Evolutionary conservation across 1,139 yeast species (phyloP).

Genomic region (Taiozyma onychis): DNA sequence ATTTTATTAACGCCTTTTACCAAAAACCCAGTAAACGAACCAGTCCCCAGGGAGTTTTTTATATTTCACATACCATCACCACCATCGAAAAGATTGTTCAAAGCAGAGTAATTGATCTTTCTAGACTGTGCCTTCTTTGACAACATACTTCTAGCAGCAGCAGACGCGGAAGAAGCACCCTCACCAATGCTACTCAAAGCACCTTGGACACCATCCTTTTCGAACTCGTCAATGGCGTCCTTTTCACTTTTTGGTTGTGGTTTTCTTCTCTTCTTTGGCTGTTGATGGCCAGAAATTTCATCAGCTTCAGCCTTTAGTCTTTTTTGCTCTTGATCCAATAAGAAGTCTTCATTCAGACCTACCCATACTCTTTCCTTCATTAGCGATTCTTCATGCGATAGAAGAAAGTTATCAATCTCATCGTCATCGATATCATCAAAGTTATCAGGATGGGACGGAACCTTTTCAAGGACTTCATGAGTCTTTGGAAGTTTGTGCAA

Average conservation of each 20-base stretch:
- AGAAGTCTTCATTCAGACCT: slow-evolving; percentile 52
- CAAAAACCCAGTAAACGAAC: background rate
- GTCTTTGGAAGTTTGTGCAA: slow-evolving; percentile 45
- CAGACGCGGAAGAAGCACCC: slow-evolving; percentile 61
- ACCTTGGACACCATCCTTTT: slow-evolving; percentile 27
- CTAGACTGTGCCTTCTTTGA: slow-evolving; percentile 70
- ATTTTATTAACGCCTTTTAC: background rate
- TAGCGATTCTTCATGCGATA: slow-evolving; percentile 61
- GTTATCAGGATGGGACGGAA: slow-evolving; percentile 56
- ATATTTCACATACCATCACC: background rate
- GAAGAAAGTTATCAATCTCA: slow-evolving; percentile 54
- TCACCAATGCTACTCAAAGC: slow-evolving; percentile 33
- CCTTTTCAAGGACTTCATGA: slow-evolving; percentile 41
- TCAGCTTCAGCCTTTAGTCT: slow-evolving; percentile 85
- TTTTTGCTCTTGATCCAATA: slow-evolving; percentile 81
- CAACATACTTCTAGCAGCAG: slow-evolving; percentile 66
- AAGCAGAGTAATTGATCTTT: slow-evolving; percentile 81
- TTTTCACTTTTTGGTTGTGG: slow-evolving; percentile 25
- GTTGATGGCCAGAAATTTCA: slow-evolving; percentile 67
- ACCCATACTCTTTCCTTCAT: slow-evolving; percentile 82
- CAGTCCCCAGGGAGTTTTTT: background rate
- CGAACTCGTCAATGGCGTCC: slow-evolving; percentile 24
- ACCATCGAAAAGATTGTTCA: slow-evolving; percentile 52
- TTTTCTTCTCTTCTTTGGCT: slow-evolving; percentile 32
- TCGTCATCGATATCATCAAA: slow-evolving; percentile 80